Conservation (phyloP, 164 flowering plant genomes). For the Pachysandra terminalis region DNA sequence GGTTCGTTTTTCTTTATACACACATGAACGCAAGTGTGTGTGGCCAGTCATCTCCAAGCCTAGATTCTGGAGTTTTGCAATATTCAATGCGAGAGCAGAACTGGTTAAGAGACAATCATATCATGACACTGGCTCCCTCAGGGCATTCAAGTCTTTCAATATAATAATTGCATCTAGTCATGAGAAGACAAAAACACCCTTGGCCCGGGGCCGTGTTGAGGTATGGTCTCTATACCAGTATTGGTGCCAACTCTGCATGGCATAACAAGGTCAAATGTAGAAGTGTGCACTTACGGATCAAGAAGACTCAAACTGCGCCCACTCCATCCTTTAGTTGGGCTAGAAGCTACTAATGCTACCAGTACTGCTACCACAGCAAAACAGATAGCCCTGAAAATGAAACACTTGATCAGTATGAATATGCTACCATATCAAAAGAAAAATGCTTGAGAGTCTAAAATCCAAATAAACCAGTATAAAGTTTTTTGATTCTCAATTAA, state of each 20-base stretch:
- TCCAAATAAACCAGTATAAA: background rate
- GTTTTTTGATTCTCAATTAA: background rate
- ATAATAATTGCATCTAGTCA: too few species aligned
- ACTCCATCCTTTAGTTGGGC: constrained; percentile 99
- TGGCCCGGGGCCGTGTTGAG: too few species aligned
- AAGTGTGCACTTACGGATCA: constrained; percentile 74
- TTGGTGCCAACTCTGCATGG: background rate
- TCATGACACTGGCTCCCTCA: too few species aligned
- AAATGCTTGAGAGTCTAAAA: background rate
- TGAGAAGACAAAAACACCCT: too few species aligned
- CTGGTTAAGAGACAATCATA: too few species aligned
- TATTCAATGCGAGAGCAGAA: too few species aligned
- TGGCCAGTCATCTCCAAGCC: too few species aligned
- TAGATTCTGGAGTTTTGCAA: too few species aligned
- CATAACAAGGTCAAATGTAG: background rate
- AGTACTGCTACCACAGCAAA: constrained; percentile 74
- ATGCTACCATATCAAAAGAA: constrained; percentile 5
- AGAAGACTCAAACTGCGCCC: constrained; percentile 97
- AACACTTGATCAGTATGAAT: constrained; percentile 4
- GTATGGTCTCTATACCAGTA: too few species aligned
- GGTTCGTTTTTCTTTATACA: too few species aligned
- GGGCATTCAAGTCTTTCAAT: too few species aligned
- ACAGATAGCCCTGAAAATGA: constrained; percentile 73
- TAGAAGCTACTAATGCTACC: constrained; percentile 89
- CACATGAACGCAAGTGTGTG: too few species aligned